These are phyloP conservation scores for Rubroshorea leprosula DNA, from an alignment of 345 rosid genomes.

Conservation along the genomic window DNA sequence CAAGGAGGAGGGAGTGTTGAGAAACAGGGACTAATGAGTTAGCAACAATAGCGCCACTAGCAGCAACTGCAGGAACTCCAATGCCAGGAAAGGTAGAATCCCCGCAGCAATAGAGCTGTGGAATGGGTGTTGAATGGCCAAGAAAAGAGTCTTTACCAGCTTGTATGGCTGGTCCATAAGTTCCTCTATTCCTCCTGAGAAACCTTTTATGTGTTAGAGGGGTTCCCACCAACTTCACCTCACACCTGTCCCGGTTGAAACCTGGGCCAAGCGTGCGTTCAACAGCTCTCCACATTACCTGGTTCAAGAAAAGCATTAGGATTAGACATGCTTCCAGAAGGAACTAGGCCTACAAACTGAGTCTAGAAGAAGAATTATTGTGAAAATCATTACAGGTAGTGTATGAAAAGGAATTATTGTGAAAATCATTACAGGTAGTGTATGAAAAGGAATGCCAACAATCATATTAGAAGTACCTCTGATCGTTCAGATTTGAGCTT, in stretches of 20 bases:
- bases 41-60: slow-evolving; percentile 92
- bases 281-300: slow-evolving; percentile 92
- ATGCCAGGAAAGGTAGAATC: slow-evolving; percentile 95
- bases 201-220: slow-evolving; percentile 81
- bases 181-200: slow-evolving; percentile 76
- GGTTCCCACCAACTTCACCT: slow-evolving; percentile 80
- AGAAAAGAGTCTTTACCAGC: slow-evolving; percentile 80
- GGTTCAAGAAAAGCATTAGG: slow-evolving; percentile 2
- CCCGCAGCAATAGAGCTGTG: slow-evolving; percentile 77
- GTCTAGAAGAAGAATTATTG: too few species aligned
- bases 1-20: slow-evolving; percentile 78
- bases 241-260: slow-evolving; percentile 69
- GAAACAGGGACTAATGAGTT: slow-evolving; percentile 73
- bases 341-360: too few species aligned
- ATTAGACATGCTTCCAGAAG: not conserved
- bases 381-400: too few species aligned
- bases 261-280: slow-evolving; percentile 77
- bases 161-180: slow-evolving; percentile 80
- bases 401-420: too few species aligned
- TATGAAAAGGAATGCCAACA: too few species aligned
- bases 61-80: slow-evolving; percentile 91
- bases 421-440: too few species aligned
- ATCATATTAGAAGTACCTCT: too few species aligned
- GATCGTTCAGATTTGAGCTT: slow-evolving; percentile 76
- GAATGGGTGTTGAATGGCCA: slow-evolving; percentile 73